phyloP scores from a whole-genome alignment of 139 green algal genomes.

The Penium margaritaceum region DNA sequence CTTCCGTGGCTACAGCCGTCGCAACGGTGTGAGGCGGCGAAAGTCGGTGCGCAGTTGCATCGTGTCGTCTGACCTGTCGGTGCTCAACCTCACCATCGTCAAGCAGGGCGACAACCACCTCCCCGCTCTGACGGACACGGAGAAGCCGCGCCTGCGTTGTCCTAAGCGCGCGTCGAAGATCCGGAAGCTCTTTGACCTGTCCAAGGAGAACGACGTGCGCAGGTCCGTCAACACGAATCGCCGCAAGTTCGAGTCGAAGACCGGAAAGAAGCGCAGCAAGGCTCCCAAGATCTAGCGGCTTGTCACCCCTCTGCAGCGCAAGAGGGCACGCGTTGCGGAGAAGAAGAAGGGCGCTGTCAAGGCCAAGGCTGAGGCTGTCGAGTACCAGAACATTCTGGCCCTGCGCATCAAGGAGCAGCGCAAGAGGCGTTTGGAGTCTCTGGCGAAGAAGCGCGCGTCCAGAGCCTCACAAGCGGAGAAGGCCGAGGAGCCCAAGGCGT shows the following conservation, averaged over 20 bases:
- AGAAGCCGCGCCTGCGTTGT: constrained; percentile 89
- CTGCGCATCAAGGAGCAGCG: constrained; percentile 84
- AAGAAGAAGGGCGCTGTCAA: constrained; percentile 73
- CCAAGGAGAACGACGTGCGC: constrained; percentile 95
- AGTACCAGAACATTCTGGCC: constrained; percentile 96
- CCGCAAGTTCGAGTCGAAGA: constrained; percentile 68
- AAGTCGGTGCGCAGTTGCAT: constrained; percentile 96
- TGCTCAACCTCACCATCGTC: constrained; percentile 96
- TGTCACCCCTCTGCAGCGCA: constrained; percentile 82
- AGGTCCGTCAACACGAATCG: constrained; percentile 98
- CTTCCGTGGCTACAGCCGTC: constrained; percentile 85
- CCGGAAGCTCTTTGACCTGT: constrained; percentile 96
- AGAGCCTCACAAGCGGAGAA: constrained; percentile 28
- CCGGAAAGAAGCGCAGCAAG: constrained; percentile 79
- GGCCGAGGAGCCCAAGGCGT: too few relatives aligned
- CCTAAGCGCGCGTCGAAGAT: constrained; percentile 97
- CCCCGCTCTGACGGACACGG: constrained; percentile 91
- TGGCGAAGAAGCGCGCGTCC: constrained; percentile 89
- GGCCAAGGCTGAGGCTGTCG: constrained; percentile 72
- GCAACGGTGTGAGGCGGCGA: constrained; percentile 84
- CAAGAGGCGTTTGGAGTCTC: constrained; percentile 84
- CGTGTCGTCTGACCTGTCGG: constrained; percentile 81
- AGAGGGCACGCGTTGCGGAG: constrained; percentile 64
- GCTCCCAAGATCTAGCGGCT: constrained; percentile 94
- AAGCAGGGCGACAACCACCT: constrained; percentile 76